Conservation (phyloP, 1,284 basidiomycete species). For the Heterobasidion parviporum region DNA sequence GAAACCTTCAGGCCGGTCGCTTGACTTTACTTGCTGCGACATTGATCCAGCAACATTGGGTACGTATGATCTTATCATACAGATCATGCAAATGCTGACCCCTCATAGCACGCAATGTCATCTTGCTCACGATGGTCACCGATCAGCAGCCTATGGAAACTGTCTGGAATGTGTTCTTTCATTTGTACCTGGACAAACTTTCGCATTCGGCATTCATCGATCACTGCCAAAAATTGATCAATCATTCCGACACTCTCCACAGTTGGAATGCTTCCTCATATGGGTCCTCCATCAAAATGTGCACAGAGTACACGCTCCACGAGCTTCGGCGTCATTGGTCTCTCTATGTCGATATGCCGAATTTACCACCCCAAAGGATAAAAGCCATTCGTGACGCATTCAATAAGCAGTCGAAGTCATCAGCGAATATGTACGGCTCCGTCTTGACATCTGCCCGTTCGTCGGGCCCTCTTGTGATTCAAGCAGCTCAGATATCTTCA, state of each 20-base stretch:
- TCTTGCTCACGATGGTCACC: slow-evolving; percentile 27
- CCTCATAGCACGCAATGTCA: slow-evolving; percentile 32
- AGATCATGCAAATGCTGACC: background rate
- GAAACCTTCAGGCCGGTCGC: slow-evolving; percentile 22
- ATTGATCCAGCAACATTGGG: slow-evolving; percentile 49
- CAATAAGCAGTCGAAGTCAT: background rate
- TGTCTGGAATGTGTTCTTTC: slow-evolving; percentile 53
- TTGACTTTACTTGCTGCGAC: slow-evolving; percentile 59
- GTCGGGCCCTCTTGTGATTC: slow-evolving; percentile 27
- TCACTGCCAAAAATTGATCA: slow-evolving; percentile 37
- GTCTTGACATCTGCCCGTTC: slow-evolving; percentile 20
- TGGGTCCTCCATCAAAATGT: slow-evolving; percentile 26
- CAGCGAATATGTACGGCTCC: background rate
- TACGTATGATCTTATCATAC: slow-evolving; percentile 12
- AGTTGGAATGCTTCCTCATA: slow-evolving; percentile 38
- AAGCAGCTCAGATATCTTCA: slow-evolving; percentile 16
- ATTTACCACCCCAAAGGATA: slow-evolving; percentile 10
- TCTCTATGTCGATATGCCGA: slow-evolving; percentile 23
- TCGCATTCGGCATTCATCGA: slow-evolving; percentile 28
- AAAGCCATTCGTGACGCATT: background rate
- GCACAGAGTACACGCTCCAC: slow-evolving; percentile 29
- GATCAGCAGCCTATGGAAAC: slow-evolving; percentile 14
- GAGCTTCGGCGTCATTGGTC: slow-evolving; percentile 37
- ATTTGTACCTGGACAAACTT: slow-evolving; percentile 38
- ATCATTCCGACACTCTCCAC: slow-evolving; percentile 24